Conservation (phyloP, 1,284 basidiomycete genomes). For the Caloboletus inedulis region DNA sequence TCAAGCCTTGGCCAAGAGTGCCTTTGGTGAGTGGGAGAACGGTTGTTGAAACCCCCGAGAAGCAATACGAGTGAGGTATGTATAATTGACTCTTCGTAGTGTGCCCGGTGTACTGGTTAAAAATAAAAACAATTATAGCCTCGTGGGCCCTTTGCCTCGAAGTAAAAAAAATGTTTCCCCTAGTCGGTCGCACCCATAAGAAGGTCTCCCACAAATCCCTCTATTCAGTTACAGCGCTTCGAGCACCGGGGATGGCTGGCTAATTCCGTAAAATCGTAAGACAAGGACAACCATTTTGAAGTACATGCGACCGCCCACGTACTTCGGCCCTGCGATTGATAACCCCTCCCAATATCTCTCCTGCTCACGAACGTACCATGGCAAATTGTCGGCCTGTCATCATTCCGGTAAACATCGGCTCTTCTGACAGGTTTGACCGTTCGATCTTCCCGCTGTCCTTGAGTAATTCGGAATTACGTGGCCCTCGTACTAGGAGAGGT, state of each 20-base stretch:
- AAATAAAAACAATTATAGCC: too few species aligned
- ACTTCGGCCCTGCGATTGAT: not conserved
- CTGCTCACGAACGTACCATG: not conserved
- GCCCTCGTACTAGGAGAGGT: not conserved
- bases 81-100: not conserved
- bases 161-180: not conserved
- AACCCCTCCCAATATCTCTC: not conserved
- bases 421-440: not conserved
- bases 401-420: not conserved
- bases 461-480: too few species aligned
- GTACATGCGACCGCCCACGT: not conserved
- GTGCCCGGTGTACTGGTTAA: not conserved
- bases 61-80: not conserved
- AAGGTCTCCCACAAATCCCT: not conserved
- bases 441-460: not conserved
- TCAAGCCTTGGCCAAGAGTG: too few species aligned
- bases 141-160: not conserved
- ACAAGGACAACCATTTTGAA: not conserved
- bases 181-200: not conserved
- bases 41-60: not conserved
- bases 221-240: not conserved
- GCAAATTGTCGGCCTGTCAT: not conserved
- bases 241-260: not conserved
- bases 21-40: not conserved
- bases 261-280: not conserved